A percentile compares a stretch with the other conserved stretches of the same genome.
Evolutionary conservation across 208 protist genomes (phyloP).

Genomic region (Leishmania major): DNA sequence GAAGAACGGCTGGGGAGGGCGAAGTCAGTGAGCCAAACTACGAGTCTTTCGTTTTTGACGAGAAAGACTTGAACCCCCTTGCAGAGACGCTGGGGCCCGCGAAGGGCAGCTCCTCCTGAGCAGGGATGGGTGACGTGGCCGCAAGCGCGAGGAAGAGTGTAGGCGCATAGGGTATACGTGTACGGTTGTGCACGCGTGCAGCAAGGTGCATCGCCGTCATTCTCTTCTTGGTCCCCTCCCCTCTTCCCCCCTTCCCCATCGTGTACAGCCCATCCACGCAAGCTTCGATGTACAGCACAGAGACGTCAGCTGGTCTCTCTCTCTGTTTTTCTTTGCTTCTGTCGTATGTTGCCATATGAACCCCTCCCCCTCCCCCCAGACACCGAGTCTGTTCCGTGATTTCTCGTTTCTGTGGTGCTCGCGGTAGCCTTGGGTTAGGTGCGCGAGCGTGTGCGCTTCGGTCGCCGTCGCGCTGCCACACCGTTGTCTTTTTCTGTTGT

Average conservation of each 20-base stretch:
- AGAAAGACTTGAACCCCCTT: background rate
- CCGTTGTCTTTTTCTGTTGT: background rate
- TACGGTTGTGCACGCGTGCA: background rate
- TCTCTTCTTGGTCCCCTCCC: no score
- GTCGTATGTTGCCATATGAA: no score
- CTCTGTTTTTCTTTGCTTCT: background rate
- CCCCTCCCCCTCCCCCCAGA: no score
- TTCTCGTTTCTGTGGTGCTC: no score
- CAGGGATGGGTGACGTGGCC: background rate
- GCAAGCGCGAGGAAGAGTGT: background rate
- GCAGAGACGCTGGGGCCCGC: background rate
- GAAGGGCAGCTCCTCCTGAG: background rate
- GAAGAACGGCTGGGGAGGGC: background rate
- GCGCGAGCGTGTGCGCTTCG: background rate
- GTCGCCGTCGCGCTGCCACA: background rate
- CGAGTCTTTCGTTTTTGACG: background rate
- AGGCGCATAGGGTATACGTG: background rate
- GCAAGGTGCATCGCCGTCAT: background rate
- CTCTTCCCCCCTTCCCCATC: background rate
- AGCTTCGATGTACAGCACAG: slow-evolving; percentile 5
- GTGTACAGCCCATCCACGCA: background rate
- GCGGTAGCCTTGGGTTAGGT: background rate
- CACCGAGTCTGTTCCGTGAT: no score
- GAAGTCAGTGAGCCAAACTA: background rate
- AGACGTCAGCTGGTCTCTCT: background rate